Percentiles rank a stretch among this genome's conserved stretches.
Conservation (phyloP, 768 basidiomycete genomes). For the Cubamyces sp. region DNA sequence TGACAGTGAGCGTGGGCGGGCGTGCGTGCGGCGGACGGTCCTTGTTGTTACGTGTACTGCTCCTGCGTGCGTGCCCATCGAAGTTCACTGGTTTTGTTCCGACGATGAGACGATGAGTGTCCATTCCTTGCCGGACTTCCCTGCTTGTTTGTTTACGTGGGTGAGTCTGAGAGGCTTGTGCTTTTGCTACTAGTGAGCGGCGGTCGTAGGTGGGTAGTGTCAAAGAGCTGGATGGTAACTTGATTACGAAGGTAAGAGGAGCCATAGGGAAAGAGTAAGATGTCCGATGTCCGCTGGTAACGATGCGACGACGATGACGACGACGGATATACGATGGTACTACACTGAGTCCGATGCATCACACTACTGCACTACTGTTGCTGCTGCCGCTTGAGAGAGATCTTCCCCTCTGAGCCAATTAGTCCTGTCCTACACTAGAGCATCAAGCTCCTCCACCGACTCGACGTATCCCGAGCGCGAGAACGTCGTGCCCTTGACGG, state of each 20-base stretch:
- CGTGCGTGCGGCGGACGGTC: constrained; percentile 16
- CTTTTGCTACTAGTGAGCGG: too few relatives aligned
- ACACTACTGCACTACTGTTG: constrained; percentile 11
- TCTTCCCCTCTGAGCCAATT: background rate
- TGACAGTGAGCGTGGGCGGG: constrained; percentile 23
- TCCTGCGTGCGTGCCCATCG: constrained; percentile 12
- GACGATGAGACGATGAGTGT: background rate
- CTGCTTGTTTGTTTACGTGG: too few relatives aligned
- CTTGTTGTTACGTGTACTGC: constrained; percentile 11
- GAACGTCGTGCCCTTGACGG: constrained; percentile 76
- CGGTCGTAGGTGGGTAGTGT: background rate
- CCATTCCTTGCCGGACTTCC: too few relatives aligned
- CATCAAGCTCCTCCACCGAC: constrained; percentile 71
- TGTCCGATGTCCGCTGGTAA: constrained; percentile 19
- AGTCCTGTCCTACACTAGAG: constrained; percentile 50
- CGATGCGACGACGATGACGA: constrained; percentile 11
- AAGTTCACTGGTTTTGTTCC: constrained; percentile 3
- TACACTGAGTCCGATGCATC: constrained; percentile 25
- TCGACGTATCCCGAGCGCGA: constrained; percentile 73
- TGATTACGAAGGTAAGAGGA: background rate
- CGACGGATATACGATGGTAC: constrained; percentile 22
- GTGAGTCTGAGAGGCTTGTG: too few relatives aligned
- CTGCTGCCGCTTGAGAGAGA: background rate
- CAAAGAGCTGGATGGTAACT: background rate
- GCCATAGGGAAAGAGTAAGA: background rate